A percentile compares a stretch with the other conserved stretches of the same genome.
These are phyloP conservation scores for Hyparrhenia diplandra DNA, from an alignment of 176 grass and related monocot species.

Conservation along the genomic window DNA sequence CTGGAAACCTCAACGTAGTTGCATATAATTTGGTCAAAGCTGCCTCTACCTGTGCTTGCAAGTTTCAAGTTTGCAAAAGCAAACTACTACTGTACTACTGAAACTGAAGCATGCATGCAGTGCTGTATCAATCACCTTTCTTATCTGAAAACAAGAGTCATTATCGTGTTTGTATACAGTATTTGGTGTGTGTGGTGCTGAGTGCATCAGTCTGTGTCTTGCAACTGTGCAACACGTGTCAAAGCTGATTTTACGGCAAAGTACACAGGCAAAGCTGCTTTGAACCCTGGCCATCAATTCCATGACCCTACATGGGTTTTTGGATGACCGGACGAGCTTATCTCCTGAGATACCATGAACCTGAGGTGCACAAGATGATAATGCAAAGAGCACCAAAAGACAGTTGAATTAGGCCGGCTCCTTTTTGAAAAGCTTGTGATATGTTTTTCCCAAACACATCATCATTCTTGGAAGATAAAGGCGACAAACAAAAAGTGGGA, in stretches of 20 bases:
- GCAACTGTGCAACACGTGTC: background rate
- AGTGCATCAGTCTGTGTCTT: background rate
- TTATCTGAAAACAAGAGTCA: background rate
- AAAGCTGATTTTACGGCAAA: conserved; percentile 11
- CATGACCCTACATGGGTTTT: background rate
- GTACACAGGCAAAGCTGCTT: conserved; percentile 8
- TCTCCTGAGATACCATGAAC: background rate
- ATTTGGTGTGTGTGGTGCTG: background rate
- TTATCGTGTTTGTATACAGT: background rate
- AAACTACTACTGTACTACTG: background rate
- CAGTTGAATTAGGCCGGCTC: background rate
- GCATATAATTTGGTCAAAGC: background rate
- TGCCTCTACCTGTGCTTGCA: background rate
- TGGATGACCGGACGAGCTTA: background rate
- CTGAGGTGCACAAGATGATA: background rate
- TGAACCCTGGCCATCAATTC: conserved; percentile 10
- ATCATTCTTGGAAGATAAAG: background rate
- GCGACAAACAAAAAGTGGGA: background rate
- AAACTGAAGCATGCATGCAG: background rate
- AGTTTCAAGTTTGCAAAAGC: background rate
- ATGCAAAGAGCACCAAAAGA: background rate
- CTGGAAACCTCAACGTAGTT: background rate
- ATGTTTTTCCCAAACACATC: background rate
- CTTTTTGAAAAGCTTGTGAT: conserved; percentile 11
- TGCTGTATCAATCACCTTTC: background rate